Base-by-base conservation (phyloP, 306 rosid genomes). In the Echinosophora koreensis region DNA sequence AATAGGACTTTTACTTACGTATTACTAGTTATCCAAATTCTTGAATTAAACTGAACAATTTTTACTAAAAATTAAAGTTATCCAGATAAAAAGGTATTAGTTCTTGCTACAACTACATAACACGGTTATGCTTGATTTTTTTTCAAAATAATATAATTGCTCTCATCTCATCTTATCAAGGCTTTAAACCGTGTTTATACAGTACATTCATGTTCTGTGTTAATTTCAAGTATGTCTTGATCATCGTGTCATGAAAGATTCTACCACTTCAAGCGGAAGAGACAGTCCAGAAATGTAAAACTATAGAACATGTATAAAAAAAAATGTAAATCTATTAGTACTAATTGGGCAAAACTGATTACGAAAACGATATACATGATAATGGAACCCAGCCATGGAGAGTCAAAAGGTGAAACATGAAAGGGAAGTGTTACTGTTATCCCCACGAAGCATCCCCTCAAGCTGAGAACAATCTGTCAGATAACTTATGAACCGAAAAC, bases 401-500 rank as follows among this genome's bases (percentile, higher is more conserved):
- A 63, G 32, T 32, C 62, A 17, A 58, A 64, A 77, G 71, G 14
- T 15, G 49, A 72, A 82, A 67, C 57, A 70, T 55, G 12, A 42
- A 76, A 66, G 38, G 82, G 86, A 69, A 2, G 17, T 5, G 64
- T 71, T 54, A 61, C 52, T 79, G n/a, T n/a, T n/a, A n/a, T n/a
- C n/a, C 76, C 83, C 63, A 73, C 63, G 74, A 66, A 80, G 78
- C 54, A 80, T 60, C 76, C 63, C 87, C 74, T 54, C 56, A 17
- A 81, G 84, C 87, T 80, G 88, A 82, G 79, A 79, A 42, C 71
- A 71, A 65, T 49, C 32, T 41, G 64, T 37, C 32, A 27, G 54
- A 67, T 10, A 28, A 71, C 66, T 64, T 80, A 96, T 39, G 98
- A 76, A 73, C 98, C 99, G 60, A 60, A 96, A 62, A 90, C 81